These are phyloP conservation scores for Pseudohyphozyma bogoriensis DNA, from an alignment of 768 basidiomycete genomes.

Conservation along the genomic window DNA sequence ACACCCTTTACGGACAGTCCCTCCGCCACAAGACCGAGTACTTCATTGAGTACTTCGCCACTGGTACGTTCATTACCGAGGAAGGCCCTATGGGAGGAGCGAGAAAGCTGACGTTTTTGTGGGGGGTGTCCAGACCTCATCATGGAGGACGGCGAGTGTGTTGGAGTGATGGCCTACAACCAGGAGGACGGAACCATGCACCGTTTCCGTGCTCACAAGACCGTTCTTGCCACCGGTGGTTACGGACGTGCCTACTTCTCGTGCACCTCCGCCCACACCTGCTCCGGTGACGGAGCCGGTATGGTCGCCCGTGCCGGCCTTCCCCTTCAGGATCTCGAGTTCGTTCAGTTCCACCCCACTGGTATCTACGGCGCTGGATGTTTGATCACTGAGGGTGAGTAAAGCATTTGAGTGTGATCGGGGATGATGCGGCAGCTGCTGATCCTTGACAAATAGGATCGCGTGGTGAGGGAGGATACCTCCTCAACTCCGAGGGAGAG, in stretches of 20 bases:
- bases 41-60: constrained; percentile 99
- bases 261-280: constrained; percentile 97
- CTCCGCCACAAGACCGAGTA: constrained; percentile 98
- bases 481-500: constrained; percentile 96
- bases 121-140: constrained; percentile 68
- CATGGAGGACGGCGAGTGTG: constrained; percentile 97
- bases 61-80: constrained; percentile 5
- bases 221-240: constrained; percentile 94
- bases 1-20: constrained; percentile 98
- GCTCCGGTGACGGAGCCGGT: constrained; percentile 96
- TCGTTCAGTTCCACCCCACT: constrained; percentile 99
- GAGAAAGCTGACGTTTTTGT: neutral
- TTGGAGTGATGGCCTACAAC: constrained; percentile 96
- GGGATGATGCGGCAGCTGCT: neutral
- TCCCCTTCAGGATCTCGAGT: constrained; percentile 92
- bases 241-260: constrained; percentile 98
- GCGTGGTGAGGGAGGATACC: constrained; percentile 97
- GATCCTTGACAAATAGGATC: constrained; percentile 49
- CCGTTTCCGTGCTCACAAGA: constrained; percentile 96
- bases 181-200: constrained; percentile 99
- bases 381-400: constrained; percentile 87
- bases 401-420: neutral
- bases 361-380: constrained; percentile 99
- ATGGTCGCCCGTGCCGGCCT: constrained; percentile 96
- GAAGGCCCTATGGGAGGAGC: too few species aligned